Conservation (phyloP, 1,284 basidiomycete genomes). For the Cryptococcus sp. region DNA sequence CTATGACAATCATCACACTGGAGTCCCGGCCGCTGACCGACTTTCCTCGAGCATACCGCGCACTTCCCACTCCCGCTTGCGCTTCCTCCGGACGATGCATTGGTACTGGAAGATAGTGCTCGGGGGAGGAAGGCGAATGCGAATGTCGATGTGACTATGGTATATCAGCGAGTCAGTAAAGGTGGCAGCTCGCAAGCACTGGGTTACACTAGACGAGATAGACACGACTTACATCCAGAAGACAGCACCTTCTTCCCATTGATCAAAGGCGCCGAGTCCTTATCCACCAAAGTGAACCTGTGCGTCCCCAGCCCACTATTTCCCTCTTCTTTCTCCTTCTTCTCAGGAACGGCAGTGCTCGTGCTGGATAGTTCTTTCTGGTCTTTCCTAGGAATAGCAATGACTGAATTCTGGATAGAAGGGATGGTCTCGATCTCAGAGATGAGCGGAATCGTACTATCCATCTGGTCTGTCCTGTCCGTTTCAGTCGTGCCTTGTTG, state of each 20-base stretch:
- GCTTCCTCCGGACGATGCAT: too few species aligned
- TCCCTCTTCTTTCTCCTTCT: constrained; percentile 52
- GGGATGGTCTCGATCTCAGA: constrained; percentile 61
- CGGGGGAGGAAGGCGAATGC: constrained; percentile 66
- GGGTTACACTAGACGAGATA: not conserved
- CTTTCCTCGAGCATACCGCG: constrained; percentile 74
- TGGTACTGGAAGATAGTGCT: constrained; percentile 53
- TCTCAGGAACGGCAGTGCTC: constrained; percentile 2
- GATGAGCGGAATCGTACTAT: constrained; percentile 33
- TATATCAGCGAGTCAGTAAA: not conserved
- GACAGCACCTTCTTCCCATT: constrained; percentile 53
- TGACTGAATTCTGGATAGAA: constrained; percentile 59
- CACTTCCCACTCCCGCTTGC: constrained; percentile 59
- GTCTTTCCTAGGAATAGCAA: constrained; percentile 11
- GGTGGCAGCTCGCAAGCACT: not conserved
- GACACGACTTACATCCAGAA: constrained; percentile 33
- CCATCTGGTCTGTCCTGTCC: constrained; percentile 54
- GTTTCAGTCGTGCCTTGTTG: not conserved
- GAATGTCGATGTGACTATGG: constrained; percentile 31
- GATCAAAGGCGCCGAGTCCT: constrained; percentile 61
- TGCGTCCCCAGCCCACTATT: constrained; percentile 61
- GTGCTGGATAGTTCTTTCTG: not conserved
- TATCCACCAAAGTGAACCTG: constrained; percentile 78
- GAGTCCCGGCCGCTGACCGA: constrained; percentile 80
- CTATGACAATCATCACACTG: constrained; percentile 87